Base-by-base conservation (phyloP, 73 alveolate species). In the Stentor coeruleus region DNA sequence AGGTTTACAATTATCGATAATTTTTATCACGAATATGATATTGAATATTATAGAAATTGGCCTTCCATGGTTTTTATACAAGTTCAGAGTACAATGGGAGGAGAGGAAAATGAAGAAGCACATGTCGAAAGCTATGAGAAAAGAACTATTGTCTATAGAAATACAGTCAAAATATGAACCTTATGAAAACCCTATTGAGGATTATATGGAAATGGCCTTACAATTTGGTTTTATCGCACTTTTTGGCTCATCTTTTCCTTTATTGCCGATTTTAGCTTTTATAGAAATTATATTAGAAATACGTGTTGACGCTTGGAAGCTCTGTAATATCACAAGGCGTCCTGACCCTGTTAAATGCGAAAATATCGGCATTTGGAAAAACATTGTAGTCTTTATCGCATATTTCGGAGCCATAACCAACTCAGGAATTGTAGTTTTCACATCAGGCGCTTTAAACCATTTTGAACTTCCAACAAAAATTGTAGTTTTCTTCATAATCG, bases 291-390 rank as follows among this genome's bases (percentile, higher is more conserved):
- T 37, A 14, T 1, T 31, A n/a, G 83, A 75, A 75, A 75, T 75
- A 37, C 33, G 38, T 20, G 66, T 75, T 39, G 83, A 75, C 3
- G 84, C 83, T 31, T 75, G 72, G 59, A 75, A 75, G 66, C 26
- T 75, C 20, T 37, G 59, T n/a, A 36, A 15, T 1, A 1, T 75
- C 80, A 38, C 38, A 0, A 33, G 38, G n/a, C 33, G 83, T 1
- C 83, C 83, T 6, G 26, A 75, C 30, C 83, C 83, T 2, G 59
- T 26, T 75, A 40, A 39, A 3, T 15, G 80, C 14, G 58, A 37
- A 14, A 6, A 15, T 36, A 75, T 75, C 26, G 83, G 83, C 33
- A 35, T 40, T 39, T 75, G 83, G 83, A 15, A 20, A 6, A n/a
- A 75, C 1, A 40, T 75, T 37, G 30, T 75, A 1, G 59, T 26